Percentiles rank a stretch among this genome's conserved stretches.
phyloP scores from a whole-genome alignment of 768 basidiomycete genomes.

The Auricularia auricula-judae region DNA sequence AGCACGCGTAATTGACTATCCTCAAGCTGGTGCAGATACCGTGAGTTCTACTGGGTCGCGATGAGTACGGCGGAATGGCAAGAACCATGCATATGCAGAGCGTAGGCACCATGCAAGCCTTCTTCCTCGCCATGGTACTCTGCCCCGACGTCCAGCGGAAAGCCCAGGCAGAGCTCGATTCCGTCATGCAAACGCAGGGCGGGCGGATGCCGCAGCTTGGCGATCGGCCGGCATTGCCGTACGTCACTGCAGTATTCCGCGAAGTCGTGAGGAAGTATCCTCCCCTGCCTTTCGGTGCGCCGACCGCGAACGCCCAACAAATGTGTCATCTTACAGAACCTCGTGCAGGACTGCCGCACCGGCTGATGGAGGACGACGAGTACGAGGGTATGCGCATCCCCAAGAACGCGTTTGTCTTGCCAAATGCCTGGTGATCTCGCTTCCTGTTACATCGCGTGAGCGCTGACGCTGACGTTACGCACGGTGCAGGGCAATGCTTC shows the following conservation, averaged over 20 bases:
- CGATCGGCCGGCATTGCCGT: conserved; percentile 50
- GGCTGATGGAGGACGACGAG: conserved; percentile 5
- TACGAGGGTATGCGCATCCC: background rate
- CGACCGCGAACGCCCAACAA: too few species aligned
- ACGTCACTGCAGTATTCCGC: conserved; percentile 43
- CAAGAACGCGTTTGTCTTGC: background rate
- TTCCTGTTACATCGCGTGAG: too few species aligned
- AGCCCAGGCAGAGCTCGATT: background rate
- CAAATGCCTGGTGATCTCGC: background rate
- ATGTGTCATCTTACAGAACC: background rate
- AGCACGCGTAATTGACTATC: background rate
- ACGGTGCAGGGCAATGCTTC: conserved; percentile 22
- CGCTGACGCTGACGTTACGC: too few species aligned
- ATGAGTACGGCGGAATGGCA: too few species aligned
- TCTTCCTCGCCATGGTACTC: conserved; percentile 12
- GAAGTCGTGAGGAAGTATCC: conserved; percentile 48
- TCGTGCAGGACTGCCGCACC: background rate
- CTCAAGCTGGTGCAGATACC: background rate
- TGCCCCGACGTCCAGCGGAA: conserved; percentile 16
- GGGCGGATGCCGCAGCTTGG: conserved; percentile 22
- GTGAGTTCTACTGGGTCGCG: too few species aligned
- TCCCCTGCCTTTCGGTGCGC: conserved; percentile 44
- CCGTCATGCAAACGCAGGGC: background rate
- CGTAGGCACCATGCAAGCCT: conserved; percentile 1
- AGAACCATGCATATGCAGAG: background rate